These are phyloP conservation scores for Pythium brassicae DNA, from an alignment of 352 stramenopile species.

Conservation along the genomic window DNA sequence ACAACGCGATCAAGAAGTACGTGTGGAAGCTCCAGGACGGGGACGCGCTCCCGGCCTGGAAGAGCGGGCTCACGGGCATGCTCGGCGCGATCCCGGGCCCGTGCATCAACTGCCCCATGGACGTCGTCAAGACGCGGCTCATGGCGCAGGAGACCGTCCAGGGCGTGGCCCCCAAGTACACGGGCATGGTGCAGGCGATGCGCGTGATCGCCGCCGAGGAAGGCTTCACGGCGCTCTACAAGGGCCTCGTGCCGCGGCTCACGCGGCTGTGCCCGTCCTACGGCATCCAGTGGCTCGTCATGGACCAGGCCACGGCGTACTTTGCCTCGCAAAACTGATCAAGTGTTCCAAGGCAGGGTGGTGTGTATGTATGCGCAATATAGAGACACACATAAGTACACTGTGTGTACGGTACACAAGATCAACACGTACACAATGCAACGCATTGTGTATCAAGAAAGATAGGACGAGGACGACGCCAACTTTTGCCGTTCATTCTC, in stretches of 20 bases:
- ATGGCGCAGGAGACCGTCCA: constrained; percentile 88
- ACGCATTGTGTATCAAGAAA: too few relatives aligned
- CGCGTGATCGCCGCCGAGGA: constrained; percentile 94
- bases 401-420: too few relatives aligned
- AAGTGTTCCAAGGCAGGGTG: not conserved
- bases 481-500: too few relatives aligned
- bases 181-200: constrained; percentile 89
- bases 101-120: constrained; percentile 88
- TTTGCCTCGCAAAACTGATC: constrained; percentile 41
- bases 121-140: constrained; percentile 97
- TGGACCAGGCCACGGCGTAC: constrained; percentile 77
- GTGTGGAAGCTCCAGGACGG: constrained; percentile 84
- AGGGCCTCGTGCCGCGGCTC: constrained; percentile 95
- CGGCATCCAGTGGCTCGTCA: constrained; percentile 85
- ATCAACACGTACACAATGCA: too few relatives aligned
- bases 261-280: constrained; percentile 87
- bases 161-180: constrained; percentile 92
- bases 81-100: constrained; percentile 80
- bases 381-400: not conserved
- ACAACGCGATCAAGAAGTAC: constrained; percentile 92
- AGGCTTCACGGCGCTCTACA: constrained; percentile 93
- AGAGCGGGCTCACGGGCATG: constrained; percentile 94
- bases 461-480: too few relatives aligned
- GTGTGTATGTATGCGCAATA: not conserved
- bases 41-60: constrained; percentile 89